Evolutionary conservation across 371 early-diverging fungal species (phyloP), one percentile per base, ranked within the genome.

Genomic region (Apophysomyces variabilis): DNA sequence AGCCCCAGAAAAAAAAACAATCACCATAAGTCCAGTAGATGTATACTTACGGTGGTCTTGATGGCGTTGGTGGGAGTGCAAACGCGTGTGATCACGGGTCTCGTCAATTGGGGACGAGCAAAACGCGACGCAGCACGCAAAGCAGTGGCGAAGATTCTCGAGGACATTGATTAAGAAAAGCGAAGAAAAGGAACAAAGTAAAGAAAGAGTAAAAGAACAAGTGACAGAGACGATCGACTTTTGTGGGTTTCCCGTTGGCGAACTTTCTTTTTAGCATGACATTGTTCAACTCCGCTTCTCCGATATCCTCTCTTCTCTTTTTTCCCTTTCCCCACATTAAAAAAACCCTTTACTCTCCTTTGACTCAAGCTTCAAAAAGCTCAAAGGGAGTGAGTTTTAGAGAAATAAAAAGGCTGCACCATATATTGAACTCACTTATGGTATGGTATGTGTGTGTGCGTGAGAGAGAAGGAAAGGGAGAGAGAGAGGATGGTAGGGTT

Each of bases 101-200:
- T 60, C 9, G 70, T 71, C 62, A 72, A 68, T 50, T 68, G 44
- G 61, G 78, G 77, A 50, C 75, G 76, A 60, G 73, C 60, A 65
- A 66, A 60, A 57, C 83, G 80, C 12, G 79, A 66, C 46, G 77
- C 80, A 64, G 78, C 62, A 61, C 83, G 83, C 64, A 77, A 43
- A 62, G 79, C 80, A 58, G 74, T 70, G 54, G 77, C 62, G 54
- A 83, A 77, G 58, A 71, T 63, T 62, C 78, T 73, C 68, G 79
- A 77, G 64, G 80, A 72, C 79, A 79, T 80, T 41, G 32, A 26
- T 26, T 50, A 26, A 6, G 35, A 1, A 16, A 7, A 60, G 18
- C 58, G 50, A 56, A 45, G 38, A 50, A 26, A 50, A 21, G 7
- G 21, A 18, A 5, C 9, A 69, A 61, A 57, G 59, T 38, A 50